Evolutionary conservation across 1,284 basidiomycete species (phyloP), one percentile per base, ranked within the genome.

Genomic region (Ceratobasidium theobromae): DNA sequence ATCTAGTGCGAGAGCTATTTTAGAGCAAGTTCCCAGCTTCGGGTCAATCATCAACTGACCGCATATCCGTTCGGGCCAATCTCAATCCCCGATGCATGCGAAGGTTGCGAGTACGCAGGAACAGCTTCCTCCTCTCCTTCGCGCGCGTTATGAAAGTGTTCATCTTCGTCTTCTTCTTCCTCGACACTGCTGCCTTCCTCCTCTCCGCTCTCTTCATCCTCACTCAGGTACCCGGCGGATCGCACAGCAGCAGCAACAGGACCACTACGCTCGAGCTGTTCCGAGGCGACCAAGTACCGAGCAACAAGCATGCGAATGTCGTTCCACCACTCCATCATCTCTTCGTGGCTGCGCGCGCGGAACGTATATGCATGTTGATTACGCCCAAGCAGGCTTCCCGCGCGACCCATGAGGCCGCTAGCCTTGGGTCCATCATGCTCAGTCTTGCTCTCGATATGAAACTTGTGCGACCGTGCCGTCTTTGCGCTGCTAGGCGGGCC

Each of bases 241-340:
- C 95, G 83, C 32, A 99, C 96, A 53, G 95, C 95, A 25, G 94
- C 93, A 46, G 91, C 91, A 18, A 99, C 91, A 9, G 93, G 94
- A 3, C 97, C 96, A 54, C 87, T 88, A 62, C 96, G 82, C 79
- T 98, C 93, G 81, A 98, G 92, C 75, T 88, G 85, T 80, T 98
- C 96, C 70, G 89, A 92, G 55, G 95, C 93, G 65, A 98, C 94
- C 66, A 99, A 84, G 78, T 98, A 99, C 71, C 96, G 82, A 67
- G 95, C 95, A 74, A 93, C 95, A 67, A 99, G 82, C 93, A 98
- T 97, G 72, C 95, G 83, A 65, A 97, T 83, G 77, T 98, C 97
- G 77, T 98, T 98, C 96, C 97, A 99, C 91, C 97, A 98, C 79
- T 98, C 96, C 93, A 98, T 95, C 92, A 98, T 94, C 75, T 98